Evolutionary conservation across 2,329 filamentous ascomycete genomes (phyloP).

Genomic region (Rugonectria rugulosa): DNA sequence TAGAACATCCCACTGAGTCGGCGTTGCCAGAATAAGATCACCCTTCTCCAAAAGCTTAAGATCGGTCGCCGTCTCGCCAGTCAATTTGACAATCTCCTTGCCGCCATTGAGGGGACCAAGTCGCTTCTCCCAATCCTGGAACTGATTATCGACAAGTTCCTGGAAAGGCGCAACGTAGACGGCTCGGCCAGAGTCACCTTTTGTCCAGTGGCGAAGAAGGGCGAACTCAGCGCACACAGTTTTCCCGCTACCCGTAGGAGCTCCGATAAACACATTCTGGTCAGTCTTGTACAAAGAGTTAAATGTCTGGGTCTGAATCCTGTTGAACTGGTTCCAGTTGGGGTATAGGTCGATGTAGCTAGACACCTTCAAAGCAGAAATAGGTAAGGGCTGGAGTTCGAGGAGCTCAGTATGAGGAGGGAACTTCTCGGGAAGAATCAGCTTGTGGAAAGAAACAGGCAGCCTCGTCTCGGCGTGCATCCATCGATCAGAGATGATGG

Average conservation of each 20-base stretch:
- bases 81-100: conserved; percentile 91
- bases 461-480: conserved; percentile 97
- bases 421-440: conserved; percentile 94
- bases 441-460: conserved; percentile 92
- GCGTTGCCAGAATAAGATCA: conserved; percentile 91
- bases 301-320: conserved; percentile 96
- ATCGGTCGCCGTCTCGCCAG: conserved; percentile 90
- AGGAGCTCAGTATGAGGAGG: conserved; percentile 91
- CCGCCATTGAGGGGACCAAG: conserved; percentile 77
- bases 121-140: conserved; percentile 85
- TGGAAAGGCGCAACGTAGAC: conserved; percentile 97
- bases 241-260: conserved; percentile 95
- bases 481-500: conserved; percentile 93
- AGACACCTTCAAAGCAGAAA: conserved; percentile 85
- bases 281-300: conserved; percentile 91
- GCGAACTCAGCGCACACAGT: conserved; percentile 97
- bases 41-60: conserved; percentile 86
- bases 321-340: conserved; percentile 90
- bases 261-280: conserved; percentile 91
- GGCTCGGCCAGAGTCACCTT: conserved; percentile 68
- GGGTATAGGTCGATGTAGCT: conserved; percentile 86
- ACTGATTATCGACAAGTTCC: conserved; percentile 83
- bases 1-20: conserved; percentile 93
- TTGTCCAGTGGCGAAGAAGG: conserved; percentile 83
- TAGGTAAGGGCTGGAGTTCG: conserved; percentile 89